Evolutionary conservation across 164 flowering plant genomes (phyloP).

Genomic region (Aristolochia californica): DNA sequence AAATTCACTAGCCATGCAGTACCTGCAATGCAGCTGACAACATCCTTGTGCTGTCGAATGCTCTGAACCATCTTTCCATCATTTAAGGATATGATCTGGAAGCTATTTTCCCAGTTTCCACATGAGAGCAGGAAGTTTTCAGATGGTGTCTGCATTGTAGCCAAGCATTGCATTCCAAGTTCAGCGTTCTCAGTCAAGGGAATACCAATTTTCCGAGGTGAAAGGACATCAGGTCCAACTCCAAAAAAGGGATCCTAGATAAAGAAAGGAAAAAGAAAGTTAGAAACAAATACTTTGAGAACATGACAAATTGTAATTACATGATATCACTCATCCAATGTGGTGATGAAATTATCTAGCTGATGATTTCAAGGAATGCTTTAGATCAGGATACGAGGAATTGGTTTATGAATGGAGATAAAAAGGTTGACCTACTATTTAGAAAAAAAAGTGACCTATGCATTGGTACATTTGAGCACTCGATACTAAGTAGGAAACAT

Average conservation of each 20-base stretch:
- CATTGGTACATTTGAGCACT: too few relatives aligned
- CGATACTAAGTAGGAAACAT: too few relatives aligned
- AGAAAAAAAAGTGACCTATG: too few relatives aligned
- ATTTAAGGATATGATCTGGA: conserved; percentile 70
- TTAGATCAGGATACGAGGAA: neutral
- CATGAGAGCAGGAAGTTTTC: conserved; percentile 80
- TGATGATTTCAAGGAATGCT: neutral
- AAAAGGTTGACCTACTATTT: too few relatives aligned
- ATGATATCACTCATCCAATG: too few relatives aligned
- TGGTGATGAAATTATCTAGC: too few relatives aligned
- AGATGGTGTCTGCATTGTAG: conserved; percentile 60
- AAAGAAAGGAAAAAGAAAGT: neutral
- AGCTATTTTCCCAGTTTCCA: conserved; percentile 98
- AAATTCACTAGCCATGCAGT: conserved; percentile 4
- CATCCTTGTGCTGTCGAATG: conserved; percentile 87
- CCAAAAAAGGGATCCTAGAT: conserved; percentile 94
- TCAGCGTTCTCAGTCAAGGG: conserved; percentile 74
- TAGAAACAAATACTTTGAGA: too few relatives aligned
- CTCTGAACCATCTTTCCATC: conserved; percentile 93
- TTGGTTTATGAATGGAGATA: too few relatives aligned
- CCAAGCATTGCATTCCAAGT: conserved; percentile 82
- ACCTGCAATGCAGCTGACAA: conserved; percentile 97
- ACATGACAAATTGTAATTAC: too few relatives aligned
- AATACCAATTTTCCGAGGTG: conserved; percentile 79
- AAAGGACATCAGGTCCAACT: conserved; percentile 82